Evolutionary conservation across 192 early-diverging fungal species (phyloP), one percentile per base, ranked within the genome.

Genomic region (Mortierella antarctica): DNA sequence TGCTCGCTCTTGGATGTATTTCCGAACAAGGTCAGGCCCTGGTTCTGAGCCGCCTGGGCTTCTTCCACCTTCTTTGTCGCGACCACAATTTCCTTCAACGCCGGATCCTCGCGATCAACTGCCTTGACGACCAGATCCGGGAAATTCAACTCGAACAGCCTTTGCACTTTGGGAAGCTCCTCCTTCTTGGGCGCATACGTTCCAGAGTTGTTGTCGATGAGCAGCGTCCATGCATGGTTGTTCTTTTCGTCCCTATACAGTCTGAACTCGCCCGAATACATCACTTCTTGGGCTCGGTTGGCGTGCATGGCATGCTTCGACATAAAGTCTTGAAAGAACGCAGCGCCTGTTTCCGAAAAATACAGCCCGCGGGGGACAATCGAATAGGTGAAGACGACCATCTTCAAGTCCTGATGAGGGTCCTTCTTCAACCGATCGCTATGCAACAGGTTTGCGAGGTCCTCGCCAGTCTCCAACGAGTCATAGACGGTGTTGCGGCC

Each of bases 241-340:
- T 80, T 23, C 18, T 56, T 6, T 18, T 71, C 63, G 50, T 79
- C 69, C 48, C 51, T 48, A 48, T 72, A 72, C 4, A 80, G 10
- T 5, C 77, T 64, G 65, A 80, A 80, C 65, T 80, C 77, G 20
- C 77, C 77, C 10, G 77, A 62, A 46, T 53, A 80, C 51, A 71
- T n/a, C 6, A 80, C 77, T 17, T 80, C 77, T 0, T 57, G 56
- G n/a, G 77, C 69, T 40, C 77, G 70, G 51, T 80, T 72, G 46
- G 70, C 77, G 41, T 80, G 77, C 77, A 80, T 80, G 12, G 77
- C 77, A 23, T 80, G 77, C 55, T 80, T 80, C 7, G 77, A 80
- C 77, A 80, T 80, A 44, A 80, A 80, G 20, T 80, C 77, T 48
- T 72, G 69, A 48, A 80, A 80, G 65, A 80, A 80, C 6, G 77